These are phyloP conservation scores for Oryza meridionalis DNA, from an alignment of 176 grass and related monocot species.

Conservation along the genomic window DNA sequence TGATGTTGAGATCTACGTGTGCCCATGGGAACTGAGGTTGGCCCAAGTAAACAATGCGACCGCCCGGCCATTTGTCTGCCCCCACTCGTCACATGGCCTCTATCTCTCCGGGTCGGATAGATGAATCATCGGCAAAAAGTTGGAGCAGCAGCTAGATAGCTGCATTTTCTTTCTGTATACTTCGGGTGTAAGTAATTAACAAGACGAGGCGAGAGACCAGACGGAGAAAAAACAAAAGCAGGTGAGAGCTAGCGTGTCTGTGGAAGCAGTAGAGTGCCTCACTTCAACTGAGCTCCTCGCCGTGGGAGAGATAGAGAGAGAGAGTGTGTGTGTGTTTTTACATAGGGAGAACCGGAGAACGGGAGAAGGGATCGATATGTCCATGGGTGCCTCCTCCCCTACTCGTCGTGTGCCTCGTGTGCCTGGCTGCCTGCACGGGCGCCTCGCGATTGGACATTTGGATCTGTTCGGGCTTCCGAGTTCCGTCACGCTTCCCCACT, in stretches of 20 bases:
- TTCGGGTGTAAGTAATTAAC: no score
- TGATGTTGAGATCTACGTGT: background rate
- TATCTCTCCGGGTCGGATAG: background rate
- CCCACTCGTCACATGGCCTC: background rate
- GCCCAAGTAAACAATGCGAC: background rate
- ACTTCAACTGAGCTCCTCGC: no score
- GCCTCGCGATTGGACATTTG: background rate
- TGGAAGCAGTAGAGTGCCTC: no score
- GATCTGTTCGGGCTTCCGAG: background rate
- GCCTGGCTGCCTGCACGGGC: no score
- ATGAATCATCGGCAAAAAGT: background rate
- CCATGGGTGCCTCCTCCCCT: background rate
- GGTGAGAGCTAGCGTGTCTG: no score
- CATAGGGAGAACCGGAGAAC: no score
- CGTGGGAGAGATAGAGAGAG: no score
- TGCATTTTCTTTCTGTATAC: background rate
- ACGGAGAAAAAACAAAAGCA: no score
- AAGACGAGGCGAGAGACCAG: background rate
- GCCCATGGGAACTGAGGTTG: background rate
- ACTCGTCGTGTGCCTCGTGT: background rate
- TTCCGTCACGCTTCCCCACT: conserved; percentile 10
- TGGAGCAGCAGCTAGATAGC: background rate
- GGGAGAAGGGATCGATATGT: background rate
- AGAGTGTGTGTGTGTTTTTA: no score
- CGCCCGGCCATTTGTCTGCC: background rate